Base-by-base conservation (phyloP, 164 flowering plant genomes). In the Kalanchoe fedtschenkoi region DNA sequence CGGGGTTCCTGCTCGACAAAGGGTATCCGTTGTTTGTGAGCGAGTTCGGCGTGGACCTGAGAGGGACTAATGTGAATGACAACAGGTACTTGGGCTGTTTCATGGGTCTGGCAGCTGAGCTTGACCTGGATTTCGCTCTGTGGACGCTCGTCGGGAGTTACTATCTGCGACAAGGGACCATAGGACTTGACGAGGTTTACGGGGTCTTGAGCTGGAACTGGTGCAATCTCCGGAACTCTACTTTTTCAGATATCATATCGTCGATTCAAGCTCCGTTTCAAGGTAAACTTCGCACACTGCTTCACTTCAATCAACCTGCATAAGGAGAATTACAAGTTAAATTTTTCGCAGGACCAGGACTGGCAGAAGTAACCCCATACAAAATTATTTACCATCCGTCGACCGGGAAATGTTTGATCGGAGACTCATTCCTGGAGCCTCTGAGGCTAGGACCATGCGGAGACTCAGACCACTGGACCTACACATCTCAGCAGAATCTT, bases 81-180 rank as follows among this genome's bases (percentile, higher is more conserved):
- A 84, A 89, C 46, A 72, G 96, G 76, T 92, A 67, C 71, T 68
- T 92, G 56, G 75, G 73, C 38, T 89, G 96, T 78, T 83, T 92
- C 62, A 29, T 80, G 61, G 86, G 84, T 19, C 65, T 74, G 69
- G 87, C 84, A 21, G 95, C 93, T 47, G 90, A 86, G 17, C 65
- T 73, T 58, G 98, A 92, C 68, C 34, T 81, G 58, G 98, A 92
- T 62, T 92, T 86, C 84, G 93, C 96, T 0, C 13, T 79, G 24
- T 89, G 98, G 95, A 68, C 88, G 2, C 68, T 89, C 7, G 78
- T 44, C 19, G 98, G 98, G 53, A 92, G 91, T 62, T 86, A 86
- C 61, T 83, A 85, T 58, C 39, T 80, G 53, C 84, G 91, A 62
- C 68, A 87, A 76, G 95, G 96, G 34, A 76, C 72, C 0, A 19